Base-by-base conservation (phyloP, 1,139 yeast genomes). In the Kluyveromyces marxianus region DNA sequence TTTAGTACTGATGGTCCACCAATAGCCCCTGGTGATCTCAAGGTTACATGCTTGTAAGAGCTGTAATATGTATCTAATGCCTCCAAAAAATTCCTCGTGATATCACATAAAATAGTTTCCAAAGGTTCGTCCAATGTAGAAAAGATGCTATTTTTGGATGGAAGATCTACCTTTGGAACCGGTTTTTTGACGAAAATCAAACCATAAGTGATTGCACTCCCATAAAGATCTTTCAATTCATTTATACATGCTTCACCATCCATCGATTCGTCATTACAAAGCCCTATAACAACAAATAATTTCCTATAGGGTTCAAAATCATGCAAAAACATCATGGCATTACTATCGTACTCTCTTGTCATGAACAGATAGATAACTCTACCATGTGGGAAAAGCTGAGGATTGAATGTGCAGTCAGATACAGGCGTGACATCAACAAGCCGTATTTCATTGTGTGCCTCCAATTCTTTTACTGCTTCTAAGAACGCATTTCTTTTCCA, bases 261-360 rank as follows among this genome's bases (percentile, higher is more conserved):
- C 10, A 58, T 56, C 7, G 41, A 14, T 7, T 39, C 33, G 7
- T 37, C 47, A 24, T 40, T 37, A 26, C 47, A 44, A 14, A 62
- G 41, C 0, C 94, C 96, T 33, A 90, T 58, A 1, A 85, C 71
- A 4, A 82, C 71, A 52, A 83, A 81, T 0, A 81, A 76, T 61
- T 88, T 88, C 44, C 97, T 68, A 63, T 75, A 87, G 1, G 96
- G 96, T 63, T 92, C 97, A 53, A 90, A 80, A 63, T 90, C 97
- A 55, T 85, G 87, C 46, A 90, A 69, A 49, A 85, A 83, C 7
- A 80, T 67, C 43, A 59, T 55, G 25, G 75, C 69, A 44, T 81
- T 86, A 26, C 72, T 69, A 48, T 83, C 87, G 8, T 75, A 50
- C 10, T 74, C 31, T 69, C 63, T 1, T 1, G 57, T 50, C 25